Percentiles rank a stretch among this genome's conserved stretches.
Conservation (phyloP, 2,329 filamentous ascomycete genomes). For the Venturia aucupariae region DNA sequence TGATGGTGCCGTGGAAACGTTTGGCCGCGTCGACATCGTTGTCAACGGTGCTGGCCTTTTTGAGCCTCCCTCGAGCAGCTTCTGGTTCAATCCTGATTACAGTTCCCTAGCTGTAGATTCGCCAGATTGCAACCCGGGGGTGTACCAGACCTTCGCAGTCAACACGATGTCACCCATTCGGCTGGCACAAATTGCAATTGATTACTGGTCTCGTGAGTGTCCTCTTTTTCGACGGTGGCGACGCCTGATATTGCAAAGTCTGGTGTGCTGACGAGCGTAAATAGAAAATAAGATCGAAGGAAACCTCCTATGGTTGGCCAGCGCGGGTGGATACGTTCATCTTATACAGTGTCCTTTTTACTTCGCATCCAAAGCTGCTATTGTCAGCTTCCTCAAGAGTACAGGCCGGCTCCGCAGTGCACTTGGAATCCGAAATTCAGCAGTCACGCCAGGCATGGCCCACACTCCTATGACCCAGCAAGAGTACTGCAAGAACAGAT, state of each 20-base stretch:
- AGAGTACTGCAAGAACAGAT: not conserved
- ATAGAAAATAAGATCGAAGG: not conserved
- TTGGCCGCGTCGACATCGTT: slow-evolving; percentile 11
- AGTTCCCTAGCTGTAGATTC: not conserved
- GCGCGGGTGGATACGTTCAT: not conserved
- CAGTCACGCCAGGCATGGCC: not conserved
- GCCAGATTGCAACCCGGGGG: not conserved
- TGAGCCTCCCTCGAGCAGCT: not conserved
- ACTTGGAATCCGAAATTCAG: not conserved
- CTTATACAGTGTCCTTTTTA: not conserved
- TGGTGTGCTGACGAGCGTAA: not conserved
- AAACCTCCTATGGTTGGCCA: not conserved
- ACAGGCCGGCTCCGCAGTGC: not conserved
- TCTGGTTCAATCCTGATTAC: not conserved
- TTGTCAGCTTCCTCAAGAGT: not conserved
- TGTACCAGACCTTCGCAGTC: not conserved
- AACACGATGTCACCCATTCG: not conserved
- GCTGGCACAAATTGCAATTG: not conserved
- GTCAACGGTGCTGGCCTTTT: slow-evolving; percentile 10
- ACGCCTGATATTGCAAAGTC: not conserved
- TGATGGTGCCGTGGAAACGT: slow-evolving; percentile 2
- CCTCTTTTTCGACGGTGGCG: not conserved
- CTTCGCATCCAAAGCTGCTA: not conserved
- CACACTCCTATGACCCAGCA: not conserved
- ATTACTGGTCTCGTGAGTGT: not conserved